Conservation (phyloP, 129 eudicot species). For the Glebionis coronaria region DNA sequence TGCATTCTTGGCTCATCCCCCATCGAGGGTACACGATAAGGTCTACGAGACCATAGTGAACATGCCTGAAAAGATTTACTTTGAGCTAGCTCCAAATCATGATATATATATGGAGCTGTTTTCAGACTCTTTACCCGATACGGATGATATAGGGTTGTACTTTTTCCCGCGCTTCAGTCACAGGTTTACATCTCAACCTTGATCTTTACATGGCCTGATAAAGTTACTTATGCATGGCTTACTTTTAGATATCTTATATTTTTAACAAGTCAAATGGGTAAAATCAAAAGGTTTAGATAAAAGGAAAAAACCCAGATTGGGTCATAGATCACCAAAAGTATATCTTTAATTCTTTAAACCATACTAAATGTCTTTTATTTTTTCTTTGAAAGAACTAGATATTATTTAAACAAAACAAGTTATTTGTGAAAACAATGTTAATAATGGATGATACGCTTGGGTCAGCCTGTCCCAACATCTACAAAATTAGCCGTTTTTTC, state of each 20-base stretch:
- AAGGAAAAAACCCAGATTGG: too few relatives aligned
- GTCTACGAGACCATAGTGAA: slow-evolving; percentile 38
- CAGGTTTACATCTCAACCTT: slow-evolving; percentile 34
- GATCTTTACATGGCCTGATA: background rate
- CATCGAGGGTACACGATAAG: slow-evolving; percentile 40
- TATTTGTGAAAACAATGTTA: too few relatives aligned
- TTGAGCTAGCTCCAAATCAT: slow-evolving; percentile 42
- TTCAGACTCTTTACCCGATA: slow-evolving; percentile 37
- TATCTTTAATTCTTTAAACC: too few relatives aligned
- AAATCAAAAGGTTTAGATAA: background rate
- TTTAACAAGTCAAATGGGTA: background rate
- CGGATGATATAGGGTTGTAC: slow-evolving; percentile 60
- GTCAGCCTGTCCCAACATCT: background rate
- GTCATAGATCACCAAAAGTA: too few relatives aligned
- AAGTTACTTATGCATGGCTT: too few relatives aligned
- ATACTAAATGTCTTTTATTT: too few relatives aligned
- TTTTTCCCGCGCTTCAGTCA: slow-evolving; percentile 42
- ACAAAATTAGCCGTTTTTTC: too few relatives aligned
- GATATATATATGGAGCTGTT: slow-evolving; percentile 40
- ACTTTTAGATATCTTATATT: too few relatives aligned
- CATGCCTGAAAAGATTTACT: slow-evolving; percentile 55
- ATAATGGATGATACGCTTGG: too few relatives aligned
- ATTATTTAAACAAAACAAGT: too few relatives aligned
- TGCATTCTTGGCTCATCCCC: slow-evolving; percentile 56
- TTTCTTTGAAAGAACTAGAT: too few relatives aligned